Conservation (phyloP, 1,284 basidiomycete genomes). For the Vanrija pseudolonga region DNA sequence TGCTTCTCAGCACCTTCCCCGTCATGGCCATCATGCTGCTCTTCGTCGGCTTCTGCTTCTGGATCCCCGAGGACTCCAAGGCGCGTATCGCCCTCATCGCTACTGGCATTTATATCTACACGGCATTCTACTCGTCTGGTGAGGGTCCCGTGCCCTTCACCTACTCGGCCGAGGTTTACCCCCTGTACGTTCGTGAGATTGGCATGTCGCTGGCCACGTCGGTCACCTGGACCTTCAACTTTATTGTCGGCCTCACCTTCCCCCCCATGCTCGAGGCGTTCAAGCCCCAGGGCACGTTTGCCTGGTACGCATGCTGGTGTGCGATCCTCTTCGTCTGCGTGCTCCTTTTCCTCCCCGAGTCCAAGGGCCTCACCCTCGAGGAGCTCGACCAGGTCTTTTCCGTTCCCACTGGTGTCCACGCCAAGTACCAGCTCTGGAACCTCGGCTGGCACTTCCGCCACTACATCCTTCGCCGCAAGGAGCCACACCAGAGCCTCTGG, state of each 20-base stretch:
- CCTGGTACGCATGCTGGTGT: slow-evolving; percentile 21
- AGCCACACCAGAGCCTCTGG: slow-evolving; percentile 3
- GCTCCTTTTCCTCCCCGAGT: slow-evolving; percentile 59
- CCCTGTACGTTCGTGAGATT: slow-evolving; percentile 52
- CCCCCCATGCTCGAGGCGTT: slow-evolving; percentile 56
- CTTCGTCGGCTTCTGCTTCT: slow-evolving; percentile 46
- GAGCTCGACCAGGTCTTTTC: slow-evolving; percentile 55
- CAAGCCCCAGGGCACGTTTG: slow-evolving; percentile 22
- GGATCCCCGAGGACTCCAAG: slow-evolving; percentile 9
- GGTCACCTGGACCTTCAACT: slow-evolving; percentile 21
- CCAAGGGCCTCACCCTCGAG: slow-evolving; percentile 72
- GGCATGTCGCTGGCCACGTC: slow-evolving; percentile 50
- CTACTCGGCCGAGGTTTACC: slow-evolving; percentile 53
- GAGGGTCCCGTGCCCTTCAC: slow-evolving; percentile 68
- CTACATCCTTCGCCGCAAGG: slow-evolving; percentile 11
- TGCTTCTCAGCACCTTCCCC: slow-evolving; percentile 61
- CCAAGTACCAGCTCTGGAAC: slow-evolving; percentile 54
- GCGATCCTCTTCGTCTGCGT: slow-evolving; percentile 38
- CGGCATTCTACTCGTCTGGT: slow-evolving; percentile 46
- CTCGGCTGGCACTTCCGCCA: slow-evolving; percentile 10
- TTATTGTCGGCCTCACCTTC: slow-evolving; percentile 65
- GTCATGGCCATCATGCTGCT: slow-evolving; percentile 49
- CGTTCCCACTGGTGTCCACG: slow-evolving; percentile 62
- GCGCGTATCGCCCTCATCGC: slow-evolving; percentile 44
- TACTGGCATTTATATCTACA: slow-evolving; percentile 16